These are phyloP conservation scores for Nicotiana knightiana DNA, from an alignment of 257 asterid species.

Conservation along the genomic window DNA sequence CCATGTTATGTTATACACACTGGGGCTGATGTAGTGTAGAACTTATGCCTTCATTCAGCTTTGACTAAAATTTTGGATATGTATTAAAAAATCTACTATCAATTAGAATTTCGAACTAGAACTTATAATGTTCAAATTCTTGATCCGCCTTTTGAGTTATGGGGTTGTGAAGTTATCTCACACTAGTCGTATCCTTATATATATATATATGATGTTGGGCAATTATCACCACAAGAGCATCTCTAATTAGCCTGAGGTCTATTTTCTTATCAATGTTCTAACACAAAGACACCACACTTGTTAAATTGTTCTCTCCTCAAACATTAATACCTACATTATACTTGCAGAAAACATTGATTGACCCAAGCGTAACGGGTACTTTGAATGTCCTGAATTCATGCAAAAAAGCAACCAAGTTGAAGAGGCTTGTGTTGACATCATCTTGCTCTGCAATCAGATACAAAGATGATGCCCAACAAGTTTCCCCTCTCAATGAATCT, in stretches of 20 bases:
- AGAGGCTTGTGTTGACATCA: constrained; percentile 86
- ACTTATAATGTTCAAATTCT: too few relatives aligned
- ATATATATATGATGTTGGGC: neutral
- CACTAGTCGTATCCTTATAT: neutral
- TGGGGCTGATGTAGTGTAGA: too few relatives aligned
- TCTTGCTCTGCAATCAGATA: constrained; percentile 84
- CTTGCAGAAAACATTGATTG: constrained; percentile 67
- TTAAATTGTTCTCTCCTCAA: neutral
- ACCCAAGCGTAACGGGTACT: constrained; percentile 77
- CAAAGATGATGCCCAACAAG: constrained; percentile 47
- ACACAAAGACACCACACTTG: neutral
- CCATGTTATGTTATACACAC: too few relatives aligned
- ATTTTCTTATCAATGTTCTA: neutral
- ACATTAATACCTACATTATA: neutral
- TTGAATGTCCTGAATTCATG: constrained; percentile 78
- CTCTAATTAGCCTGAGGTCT: neutral
- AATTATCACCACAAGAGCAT: neutral
- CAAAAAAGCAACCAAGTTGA: constrained; percentile 54
- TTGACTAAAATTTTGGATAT: too few relatives aligned
- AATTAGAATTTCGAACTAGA: too few relatives aligned
- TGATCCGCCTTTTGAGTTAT: too few relatives aligned
- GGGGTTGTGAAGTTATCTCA: too few relatives aligned
- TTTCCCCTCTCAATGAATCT: constrained; percentile 76
- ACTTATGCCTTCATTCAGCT: too few relatives aligned
- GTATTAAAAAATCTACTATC: too few relatives aligned